These are phyloP conservation scores for Penicillium sp. DNA, from an alignment of 2,329 filamentous ascomycete genomes.

Conservation along the genomic window DNA sequence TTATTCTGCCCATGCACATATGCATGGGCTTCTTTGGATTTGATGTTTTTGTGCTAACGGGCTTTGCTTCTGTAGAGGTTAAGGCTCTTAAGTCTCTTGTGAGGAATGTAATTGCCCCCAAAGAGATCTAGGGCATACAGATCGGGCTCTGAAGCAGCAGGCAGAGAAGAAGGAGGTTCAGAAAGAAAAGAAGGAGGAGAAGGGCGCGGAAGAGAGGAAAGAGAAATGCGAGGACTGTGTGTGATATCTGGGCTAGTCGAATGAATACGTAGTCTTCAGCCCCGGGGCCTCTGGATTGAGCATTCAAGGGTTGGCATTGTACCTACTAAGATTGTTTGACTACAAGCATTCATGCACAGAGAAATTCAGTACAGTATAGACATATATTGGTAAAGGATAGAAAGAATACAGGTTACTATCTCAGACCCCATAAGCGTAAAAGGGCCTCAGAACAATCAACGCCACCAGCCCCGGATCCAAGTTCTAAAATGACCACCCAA, in stretches of 20 bases:
- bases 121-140: conserved; percentile 79
- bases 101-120: conserved; percentile 78
- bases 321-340: not conserved
- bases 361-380: not conserved
- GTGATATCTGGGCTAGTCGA: not conserved
- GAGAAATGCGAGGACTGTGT: conserved; percentile 23
- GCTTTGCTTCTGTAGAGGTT: conserved; percentile 58
- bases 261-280: not conserved
- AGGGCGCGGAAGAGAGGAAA: conserved; percentile 1
- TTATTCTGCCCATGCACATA: not conserved
- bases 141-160: conserved; percentile 52
- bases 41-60: not conserved
- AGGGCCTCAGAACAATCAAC: conserved; percentile 11
- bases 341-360: not conserved
- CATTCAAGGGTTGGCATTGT: not conserved
- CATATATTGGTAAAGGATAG: conserved; percentile 6
- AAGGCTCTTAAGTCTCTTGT: conserved; percentile 87
- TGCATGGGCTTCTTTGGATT: too few species aligned
- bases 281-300: too few species aligned
- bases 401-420: conserved; percentile 1
- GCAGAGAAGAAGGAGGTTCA: conserved; percentile 33
- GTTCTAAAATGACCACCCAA: conserved; percentile 19
- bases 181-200: conserved; percentile 5
- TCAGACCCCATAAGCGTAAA: not conserved
- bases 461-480: conserved; percentile 17